Evolutionary conservation across 2,329 filamentous ascomycete species (phyloP).

Genomic region (Paracamarosporium sp.): DNA sequence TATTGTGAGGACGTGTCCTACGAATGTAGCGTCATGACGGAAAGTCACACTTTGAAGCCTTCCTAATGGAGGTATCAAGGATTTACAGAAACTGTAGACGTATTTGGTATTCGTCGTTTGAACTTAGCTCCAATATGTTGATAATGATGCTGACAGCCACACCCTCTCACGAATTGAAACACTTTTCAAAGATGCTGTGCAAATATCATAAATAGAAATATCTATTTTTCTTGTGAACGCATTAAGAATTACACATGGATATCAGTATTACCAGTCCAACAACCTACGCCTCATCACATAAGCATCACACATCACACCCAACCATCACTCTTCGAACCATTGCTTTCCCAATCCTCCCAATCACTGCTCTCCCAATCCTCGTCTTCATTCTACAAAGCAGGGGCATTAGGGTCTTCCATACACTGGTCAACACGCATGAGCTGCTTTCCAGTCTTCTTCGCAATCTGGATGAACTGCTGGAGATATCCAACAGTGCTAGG

Average conservation of each 20-base stretch:
- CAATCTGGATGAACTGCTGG: slow-evolving; percentile 68
- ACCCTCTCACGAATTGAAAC: neutral
- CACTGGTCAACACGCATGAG: slow-evolving; percentile 73
- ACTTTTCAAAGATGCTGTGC: neutral
- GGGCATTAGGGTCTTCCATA: slow-evolving; percentile 67
- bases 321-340: neutral
- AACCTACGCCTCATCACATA: neutral
- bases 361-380: too few species aligned
- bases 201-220: neutral
- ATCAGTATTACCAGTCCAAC: neutral
- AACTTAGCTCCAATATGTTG: too few species aligned
- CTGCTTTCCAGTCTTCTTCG: slow-evolving; percentile 68
- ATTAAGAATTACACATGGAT: neutral
- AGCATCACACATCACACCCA: neutral
- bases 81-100: too few species aligned
- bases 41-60: too few species aligned
- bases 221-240: neutral
- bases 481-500: slow-evolving; percentile 69
- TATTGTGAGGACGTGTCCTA: too few species aligned
- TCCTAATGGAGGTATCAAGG: too few species aligned
- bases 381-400: slow-evolving; percentile 26
- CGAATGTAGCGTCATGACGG: too few species aligned
- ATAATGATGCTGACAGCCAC: too few species aligned
- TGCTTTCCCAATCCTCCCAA: neutral
- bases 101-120: too few species aligned